These are phyloP conservation scores for Fraxinus quadrangulata DNA, from an alignment of 257 asterid genomes.

Conservation along the genomic window DNA sequence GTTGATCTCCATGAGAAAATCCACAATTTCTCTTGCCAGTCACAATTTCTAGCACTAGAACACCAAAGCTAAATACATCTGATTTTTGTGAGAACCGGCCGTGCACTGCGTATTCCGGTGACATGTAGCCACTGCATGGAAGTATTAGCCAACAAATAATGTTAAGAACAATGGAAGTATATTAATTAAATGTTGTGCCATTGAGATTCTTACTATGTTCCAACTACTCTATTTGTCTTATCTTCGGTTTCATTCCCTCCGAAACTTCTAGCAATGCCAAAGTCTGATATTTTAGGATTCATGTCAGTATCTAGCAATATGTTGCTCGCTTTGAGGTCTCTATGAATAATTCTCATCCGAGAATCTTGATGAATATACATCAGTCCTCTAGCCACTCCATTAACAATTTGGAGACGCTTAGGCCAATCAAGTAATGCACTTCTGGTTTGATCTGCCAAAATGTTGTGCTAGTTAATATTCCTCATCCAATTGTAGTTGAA, in stretches of 20 bases:
- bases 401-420: constrained; percentile 40
- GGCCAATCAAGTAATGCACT: constrained; percentile 47
- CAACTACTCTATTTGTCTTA: constrained; percentile 49
- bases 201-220: constrained; percentile 45
- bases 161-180: background rate
- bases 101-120: constrained; percentile 36
- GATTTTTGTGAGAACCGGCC: constrained; percentile 38
- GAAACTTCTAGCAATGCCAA: constrained; percentile 48
- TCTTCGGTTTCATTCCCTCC: constrained; percentile 49
- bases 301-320: constrained; percentile 47
- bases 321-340: constrained; percentile 61
- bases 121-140: constrained; percentile 42
- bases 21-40: constrained; percentile 33
- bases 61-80: constrained; percentile 43
- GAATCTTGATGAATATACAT: constrained; percentile 66
- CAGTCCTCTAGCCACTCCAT: constrained; percentile 54
- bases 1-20: constrained; percentile 24
- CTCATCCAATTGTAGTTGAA: no score
- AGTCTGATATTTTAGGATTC: constrained; percentile 64
- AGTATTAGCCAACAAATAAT: background rate
- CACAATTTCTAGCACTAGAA: constrained; percentile 34
- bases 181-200: background rate
- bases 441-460: constrained; percentile 32
- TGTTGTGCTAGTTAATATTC: background rate
- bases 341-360: constrained; percentile 40